These are phyloP conservation scores for Coelastrella sp. DNA, from an alignment of 139 green algal genomes.

Conservation along the genomic window DNA sequence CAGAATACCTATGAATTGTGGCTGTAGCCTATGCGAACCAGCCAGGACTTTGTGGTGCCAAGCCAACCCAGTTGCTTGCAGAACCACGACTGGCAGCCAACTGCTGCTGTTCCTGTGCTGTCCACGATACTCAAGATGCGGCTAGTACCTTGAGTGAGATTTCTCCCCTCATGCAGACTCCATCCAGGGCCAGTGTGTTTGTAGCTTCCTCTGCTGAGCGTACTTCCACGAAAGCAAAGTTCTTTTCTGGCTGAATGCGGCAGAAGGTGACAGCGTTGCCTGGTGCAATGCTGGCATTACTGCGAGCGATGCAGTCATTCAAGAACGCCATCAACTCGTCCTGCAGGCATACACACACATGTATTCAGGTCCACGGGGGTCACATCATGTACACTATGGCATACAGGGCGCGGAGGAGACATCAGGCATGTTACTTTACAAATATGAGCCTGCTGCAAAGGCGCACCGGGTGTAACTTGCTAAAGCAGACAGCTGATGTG, in stretches of 20 bases:
- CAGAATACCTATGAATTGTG: no score
- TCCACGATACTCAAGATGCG: neutral
- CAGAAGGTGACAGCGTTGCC: slow-evolving; percentile 40
- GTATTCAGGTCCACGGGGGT: neutral
- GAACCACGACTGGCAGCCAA: no score
- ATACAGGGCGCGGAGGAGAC: no score
- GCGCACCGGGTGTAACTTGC: no score
- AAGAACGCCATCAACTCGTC: slow-evolving; percentile 49
- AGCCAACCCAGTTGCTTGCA: no score
- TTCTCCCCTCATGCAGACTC: slow-evolving; percentile 64
- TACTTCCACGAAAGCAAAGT: slow-evolving; percentile 82
- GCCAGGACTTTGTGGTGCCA: no score
- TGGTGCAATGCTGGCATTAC: slow-evolving; percentile 26
- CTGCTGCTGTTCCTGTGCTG: no score
- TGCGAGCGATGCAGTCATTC: slow-evolving; percentile 31
- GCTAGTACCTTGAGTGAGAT: slow-evolving; percentile 65
- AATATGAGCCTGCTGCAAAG: no score
- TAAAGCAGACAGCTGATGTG: neutral
- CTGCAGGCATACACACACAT: slow-evolving; percentile 37
- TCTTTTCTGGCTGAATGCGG: slow-evolving; percentile 61
- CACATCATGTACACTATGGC: no score
- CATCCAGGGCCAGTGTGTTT: slow-evolving; percentile 86
- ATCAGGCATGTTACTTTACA: no score
- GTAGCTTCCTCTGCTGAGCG: slow-evolving; percentile 81
- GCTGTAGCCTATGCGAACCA: no score